Percentiles rank a stretch among this genome's conserved stretches.
Conservation (phyloP, 495 filamentous ascomycete genomes). For the Chaetomium cochliodes region DNA sequence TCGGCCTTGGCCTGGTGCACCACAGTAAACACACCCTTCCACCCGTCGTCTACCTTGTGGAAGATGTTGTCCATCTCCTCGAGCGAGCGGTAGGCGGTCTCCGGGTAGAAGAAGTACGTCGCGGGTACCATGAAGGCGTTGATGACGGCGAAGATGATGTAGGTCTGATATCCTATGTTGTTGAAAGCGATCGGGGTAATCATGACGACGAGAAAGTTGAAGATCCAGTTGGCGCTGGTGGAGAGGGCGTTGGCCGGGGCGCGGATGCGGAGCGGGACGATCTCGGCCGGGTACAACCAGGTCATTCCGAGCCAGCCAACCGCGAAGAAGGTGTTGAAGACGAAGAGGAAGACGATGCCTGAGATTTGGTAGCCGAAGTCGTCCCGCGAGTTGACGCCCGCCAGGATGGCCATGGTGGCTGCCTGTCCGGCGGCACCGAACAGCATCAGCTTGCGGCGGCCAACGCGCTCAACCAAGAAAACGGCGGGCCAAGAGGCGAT, state of each 20-base stretch:
- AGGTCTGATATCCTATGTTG: slow-evolving; percentile 69
- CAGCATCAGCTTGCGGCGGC: slow-evolving; percentile 69
- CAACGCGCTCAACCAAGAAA: slow-evolving; percentile 59
- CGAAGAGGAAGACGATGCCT: slow-evolving; percentile 56
- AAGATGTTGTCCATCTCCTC: slow-evolving; percentile 82
- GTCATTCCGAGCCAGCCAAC: slow-evolving; percentile 58
- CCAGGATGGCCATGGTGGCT: slow-evolving; percentile 65
- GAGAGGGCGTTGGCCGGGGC: slow-evolving; percentile 47
- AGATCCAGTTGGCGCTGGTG: slow-evolving; percentile 48
- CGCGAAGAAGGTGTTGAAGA: slow-evolving; percentile 51
- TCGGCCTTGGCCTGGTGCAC: slow-evolving; percentile 64
- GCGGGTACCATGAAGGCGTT: slow-evolving; percentile 70
- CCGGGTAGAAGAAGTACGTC: slow-evolving; percentile 76
- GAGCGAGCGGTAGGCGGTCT: slow-evolving; percentile 65
- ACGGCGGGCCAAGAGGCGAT: slow-evolving; percentile 70
- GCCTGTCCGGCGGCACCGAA: slow-evolving; percentile 70
- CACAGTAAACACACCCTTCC: slow-evolving; percentile 69
- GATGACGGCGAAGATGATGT: slow-evolving; percentile 71
- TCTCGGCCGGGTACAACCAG: slow-evolving; percentile 64
- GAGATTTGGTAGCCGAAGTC: slow-evolving; percentile 40
- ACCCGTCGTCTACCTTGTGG: slow-evolving; percentile 63
- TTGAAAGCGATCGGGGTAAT: slow-evolving; percentile 70
- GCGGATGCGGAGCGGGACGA: slow-evolving; percentile 29
- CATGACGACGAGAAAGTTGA: slow-evolving; percentile 80
- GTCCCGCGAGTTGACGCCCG: slow-evolving; percentile 43